Evolutionary conservation across 352 stramenopile genomes (phyloP).

Genomic region (Thalassiosira mediterranea): DNA sequence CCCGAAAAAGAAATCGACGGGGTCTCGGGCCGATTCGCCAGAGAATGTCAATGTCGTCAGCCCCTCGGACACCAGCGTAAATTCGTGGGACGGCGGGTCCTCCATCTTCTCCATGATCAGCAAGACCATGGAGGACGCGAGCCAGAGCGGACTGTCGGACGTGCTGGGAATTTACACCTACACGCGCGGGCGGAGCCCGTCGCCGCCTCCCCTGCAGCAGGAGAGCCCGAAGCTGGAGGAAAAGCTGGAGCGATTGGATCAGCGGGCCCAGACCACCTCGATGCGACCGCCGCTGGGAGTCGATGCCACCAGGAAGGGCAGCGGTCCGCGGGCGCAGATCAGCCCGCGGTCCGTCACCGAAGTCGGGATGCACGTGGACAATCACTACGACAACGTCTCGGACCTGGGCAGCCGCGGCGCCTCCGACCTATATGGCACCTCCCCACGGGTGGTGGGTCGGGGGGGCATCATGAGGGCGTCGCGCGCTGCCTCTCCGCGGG

Average conservation of each 20-base stretch:
- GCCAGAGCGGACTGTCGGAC: conserved; percentile 19
- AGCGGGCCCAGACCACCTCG: too few species aligned
- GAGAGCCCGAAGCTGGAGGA: not conserved
- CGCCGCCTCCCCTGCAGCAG: too few species aligned
- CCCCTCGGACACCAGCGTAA: conserved; percentile 14
- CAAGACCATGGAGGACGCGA: conserved; percentile 4
- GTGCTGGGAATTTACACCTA: too few species aligned
- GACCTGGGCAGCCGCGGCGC: not conserved
- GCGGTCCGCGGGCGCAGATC: conserved; percentile 1
- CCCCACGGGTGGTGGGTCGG: not conserved
- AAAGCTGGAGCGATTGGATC: not conserved
- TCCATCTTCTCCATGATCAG: conserved; percentile 41
- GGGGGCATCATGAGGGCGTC: not conserved
- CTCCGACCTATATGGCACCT: too few species aligned
- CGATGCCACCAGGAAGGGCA: not conserved
- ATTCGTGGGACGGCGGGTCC: conserved; percentile 40
- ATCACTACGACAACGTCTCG: conserved; percentile 14
- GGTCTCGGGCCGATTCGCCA: not conserved
- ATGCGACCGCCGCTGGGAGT: conserved; percentile 1
- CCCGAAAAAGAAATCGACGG: conserved; percentile 1
- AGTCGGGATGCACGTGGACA: conserved; percentile 16
- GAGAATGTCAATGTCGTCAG: not conserved
- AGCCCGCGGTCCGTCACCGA: conserved; percentile 22
- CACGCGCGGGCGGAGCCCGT: too few species aligned
- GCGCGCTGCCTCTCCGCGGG: not conserved